Evolutionary conservation across 164 flowering plant species (phyloP).

Genomic region (Vitis rupestris): DNA sequence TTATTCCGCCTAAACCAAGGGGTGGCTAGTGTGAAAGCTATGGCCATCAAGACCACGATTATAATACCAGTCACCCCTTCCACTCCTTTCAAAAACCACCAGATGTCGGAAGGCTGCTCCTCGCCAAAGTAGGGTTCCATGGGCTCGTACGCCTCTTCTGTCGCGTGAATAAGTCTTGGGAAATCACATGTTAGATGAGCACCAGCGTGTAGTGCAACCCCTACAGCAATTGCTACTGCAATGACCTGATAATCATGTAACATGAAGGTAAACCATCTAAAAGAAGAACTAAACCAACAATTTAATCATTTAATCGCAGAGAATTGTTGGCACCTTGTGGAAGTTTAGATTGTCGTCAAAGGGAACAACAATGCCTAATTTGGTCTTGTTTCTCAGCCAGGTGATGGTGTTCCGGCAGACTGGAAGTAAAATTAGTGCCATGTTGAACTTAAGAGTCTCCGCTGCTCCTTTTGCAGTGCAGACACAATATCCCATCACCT

Average conservation of each 20-base stretch:
- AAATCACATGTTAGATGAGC: constrained; percentile 46
- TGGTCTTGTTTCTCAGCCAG: constrained; percentile 75
- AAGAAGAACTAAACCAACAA: too few relatives aligned
- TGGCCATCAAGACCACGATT: constrained; percentile 44
- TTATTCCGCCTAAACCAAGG: constrained; percentile 44
- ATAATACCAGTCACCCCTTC: constrained; percentile 37
- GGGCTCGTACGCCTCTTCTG: constrained; percentile 46
- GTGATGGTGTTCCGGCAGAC: constrained; percentile 79
- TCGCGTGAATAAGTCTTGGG: constrained; percentile 44
- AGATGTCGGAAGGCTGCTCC: constrained; percentile 34
- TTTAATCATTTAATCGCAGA: not conserved
- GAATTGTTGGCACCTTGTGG: constrained; percentile 43
- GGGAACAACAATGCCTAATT: constrained; percentile 51
- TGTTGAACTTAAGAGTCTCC: constrained; percentile 69
- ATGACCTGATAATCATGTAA: constrained; percentile 19
- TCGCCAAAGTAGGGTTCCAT: constrained; percentile 54
- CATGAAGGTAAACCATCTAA: too few relatives aligned
- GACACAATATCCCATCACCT: constrained; percentile 66
- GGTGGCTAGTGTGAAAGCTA: constrained; percentile 43
- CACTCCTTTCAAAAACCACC: constrained; percentile 44
- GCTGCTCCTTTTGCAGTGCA: constrained; percentile 68
- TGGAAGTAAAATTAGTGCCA: constrained; percentile 67
- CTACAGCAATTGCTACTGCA: constrained; percentile 30
- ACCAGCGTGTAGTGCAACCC: constrained; percentile 34
- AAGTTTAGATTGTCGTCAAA: constrained; percentile 74